phyloP scores from a whole-genome alignment of 768 basidiomycete genomes.

The Lyophyllum semitale region DNA sequence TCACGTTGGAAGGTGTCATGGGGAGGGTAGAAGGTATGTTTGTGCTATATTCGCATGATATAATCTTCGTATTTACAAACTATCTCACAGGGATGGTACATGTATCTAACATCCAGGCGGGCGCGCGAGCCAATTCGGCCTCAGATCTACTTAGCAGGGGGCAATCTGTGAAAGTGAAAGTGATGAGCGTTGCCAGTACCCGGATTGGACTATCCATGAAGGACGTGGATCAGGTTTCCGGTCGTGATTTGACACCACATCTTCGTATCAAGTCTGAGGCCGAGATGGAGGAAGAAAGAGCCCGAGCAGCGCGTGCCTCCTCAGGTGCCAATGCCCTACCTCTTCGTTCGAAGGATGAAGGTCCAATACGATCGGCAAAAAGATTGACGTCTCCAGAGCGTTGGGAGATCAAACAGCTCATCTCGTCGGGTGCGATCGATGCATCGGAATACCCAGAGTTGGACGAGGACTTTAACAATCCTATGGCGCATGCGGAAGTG shows the following conservation, averaged over 20 bases:
- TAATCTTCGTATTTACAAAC: constrained; percentile 9
- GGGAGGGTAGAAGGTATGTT: constrained; percentile 87
- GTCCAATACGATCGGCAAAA: constrained; percentile 76
- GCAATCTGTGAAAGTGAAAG: constrained; percentile 92
- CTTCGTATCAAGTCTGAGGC: constrained; percentile 93
- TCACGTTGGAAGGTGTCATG: constrained; percentile 81
- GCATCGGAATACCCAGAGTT: constrained; percentile 94
- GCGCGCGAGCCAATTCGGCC: constrained; percentile 84
- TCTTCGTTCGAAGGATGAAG: constrained; percentile 55
- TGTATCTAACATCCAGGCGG: constrained; percentile 87
- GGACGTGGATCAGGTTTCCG: constrained; percentile 91
- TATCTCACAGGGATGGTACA: constrained; percentile 85
- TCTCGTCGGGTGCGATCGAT: constrained; percentile 89
- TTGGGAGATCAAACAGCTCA: constrained; percentile 99
- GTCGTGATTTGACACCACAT: constrained; percentile 92
- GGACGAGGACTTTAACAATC: constrained; percentile 82
- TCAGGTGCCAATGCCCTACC: constrained; percentile 90
- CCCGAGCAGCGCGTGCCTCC: constrained; percentile 59
- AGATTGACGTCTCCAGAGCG: constrained; percentile 94
- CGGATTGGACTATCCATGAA: constrained; percentile 93
- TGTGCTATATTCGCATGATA: not conserved
- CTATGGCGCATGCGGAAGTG: constrained; percentile 78
- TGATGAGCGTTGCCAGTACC: constrained; percentile 86
- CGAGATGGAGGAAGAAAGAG: constrained; percentile 84
- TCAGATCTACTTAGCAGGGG: constrained; percentile 84